Evolutionary conservation across 495 filamentous ascomycete species (phyloP), one percentile per base, ranked within the genome.

Genomic region (Penicillium manginii): DNA sequence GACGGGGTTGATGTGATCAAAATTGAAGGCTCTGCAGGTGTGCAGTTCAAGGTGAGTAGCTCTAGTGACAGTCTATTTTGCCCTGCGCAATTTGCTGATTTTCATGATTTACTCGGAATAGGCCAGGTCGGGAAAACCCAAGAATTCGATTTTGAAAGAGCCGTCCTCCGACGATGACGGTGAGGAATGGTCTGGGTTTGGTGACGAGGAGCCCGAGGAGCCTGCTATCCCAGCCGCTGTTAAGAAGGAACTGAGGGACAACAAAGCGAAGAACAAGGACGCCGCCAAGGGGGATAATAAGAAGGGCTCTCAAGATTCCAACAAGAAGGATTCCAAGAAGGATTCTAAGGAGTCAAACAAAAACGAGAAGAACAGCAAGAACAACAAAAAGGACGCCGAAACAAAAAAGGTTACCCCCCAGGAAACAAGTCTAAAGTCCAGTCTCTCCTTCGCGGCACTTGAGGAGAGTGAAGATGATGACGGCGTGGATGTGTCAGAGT

Each of bases 1-100:
- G 91, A 96, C 8, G 91, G 88, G 43, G 90, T 98, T 1, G 91
- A 97, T 29, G 79, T 98, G 18, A 74, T 96, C 31, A 80, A 77
- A 39, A 54, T 71, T 15, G 37, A 69, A 12, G 64, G 65, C 1
- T 64, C 59, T 3, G 75, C 77, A 33, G 63, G 73, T 33, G 52
- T 83, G 26, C 65, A 68, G 43, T 84, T 80, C 64, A 80, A 80
- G 75, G 82, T 84, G 45, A 47, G 45, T 26, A 14, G n/a, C 45
- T 22, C 73, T 48, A 65, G 50, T 4, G 21, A 21, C 15, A 43
- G n/a, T 21, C 23, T 48, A 17, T n/a, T 3, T 7, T 53, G 10
- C 50, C 17, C 19, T 35, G 11, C 12, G 6, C 29, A 21, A 18
- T 43, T 23, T 21, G 18, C 29, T 55, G 45, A 60, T 18, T 50